Conservation (phyloP, 78 protist species). For the Chrysochromulina parva region DNA sequence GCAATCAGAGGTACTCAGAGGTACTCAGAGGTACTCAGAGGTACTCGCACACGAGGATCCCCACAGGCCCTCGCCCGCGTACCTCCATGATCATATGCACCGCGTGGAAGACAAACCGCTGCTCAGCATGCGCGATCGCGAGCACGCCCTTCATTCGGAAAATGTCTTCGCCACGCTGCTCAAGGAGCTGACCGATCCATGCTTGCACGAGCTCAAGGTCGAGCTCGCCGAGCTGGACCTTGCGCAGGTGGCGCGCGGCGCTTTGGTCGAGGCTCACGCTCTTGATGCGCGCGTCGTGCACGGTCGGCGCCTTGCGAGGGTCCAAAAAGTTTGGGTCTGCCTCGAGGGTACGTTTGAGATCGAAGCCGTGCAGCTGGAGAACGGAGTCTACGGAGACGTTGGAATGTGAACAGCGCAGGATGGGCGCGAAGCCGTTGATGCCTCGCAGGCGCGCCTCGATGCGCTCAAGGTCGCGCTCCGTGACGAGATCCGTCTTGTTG, state of each 20-base stretch:
- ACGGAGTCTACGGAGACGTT: background rate
- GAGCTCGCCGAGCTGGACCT: background rate
- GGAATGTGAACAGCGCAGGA: background rate
- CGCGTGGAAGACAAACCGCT: conserved; percentile 19
- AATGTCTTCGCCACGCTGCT: background rate
- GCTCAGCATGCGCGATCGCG: background rate
- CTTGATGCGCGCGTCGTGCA: conserved; percentile 13
- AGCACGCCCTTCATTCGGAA: conserved; percentile 49
- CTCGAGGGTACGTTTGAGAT: conserved; percentile 15
- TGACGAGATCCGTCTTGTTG: conserved; percentile 45
- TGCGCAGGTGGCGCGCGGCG: too few relatives aligned
- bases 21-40: too few relatives aligned
- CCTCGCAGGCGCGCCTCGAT: background rate
- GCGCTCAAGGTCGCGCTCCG: background rate
- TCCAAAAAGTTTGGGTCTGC: conserved; percentile 19
- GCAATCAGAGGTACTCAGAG: too few relatives aligned
- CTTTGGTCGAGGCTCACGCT: background rate
- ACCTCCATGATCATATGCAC: conserved; percentile 41
- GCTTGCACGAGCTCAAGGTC: background rate
- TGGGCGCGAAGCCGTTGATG: background rate
- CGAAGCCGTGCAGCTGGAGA: conserved; percentile 14
- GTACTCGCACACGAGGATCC: too few relatives aligned
- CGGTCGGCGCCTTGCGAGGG: background rate
- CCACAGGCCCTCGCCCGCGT: too few relatives aligned
- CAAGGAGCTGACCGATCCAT: background rate